Evolutionary conservation across 345 rosid genomes (phyloP).

Genomic region (Rhodamnia rubescens): DNA sequence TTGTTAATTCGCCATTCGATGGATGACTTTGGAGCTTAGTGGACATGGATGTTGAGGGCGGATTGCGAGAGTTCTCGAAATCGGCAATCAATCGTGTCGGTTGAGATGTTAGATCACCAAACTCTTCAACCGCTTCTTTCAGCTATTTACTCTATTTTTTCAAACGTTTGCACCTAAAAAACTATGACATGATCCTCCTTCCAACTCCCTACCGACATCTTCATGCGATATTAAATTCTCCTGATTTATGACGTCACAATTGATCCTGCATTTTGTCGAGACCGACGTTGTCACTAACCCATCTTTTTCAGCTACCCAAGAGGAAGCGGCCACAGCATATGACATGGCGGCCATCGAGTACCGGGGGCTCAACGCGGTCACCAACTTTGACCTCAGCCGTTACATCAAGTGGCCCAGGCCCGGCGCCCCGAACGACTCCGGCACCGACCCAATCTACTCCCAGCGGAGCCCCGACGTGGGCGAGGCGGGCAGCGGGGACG

Average conservation of each 20-base stretch:
- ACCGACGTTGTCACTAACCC: neutral
- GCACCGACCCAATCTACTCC: neutral
- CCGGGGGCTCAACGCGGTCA: slow-evolving; percentile 92
- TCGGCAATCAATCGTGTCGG: slow-evolving; percentile 8
- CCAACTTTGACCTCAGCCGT: slow-evolving; percentile 83
- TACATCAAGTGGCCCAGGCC: slow-evolving; percentile 35
- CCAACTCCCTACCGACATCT: slow-evolving; percentile 11
- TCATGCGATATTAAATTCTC: slow-evolving; percentile 13
- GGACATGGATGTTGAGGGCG: neutral
- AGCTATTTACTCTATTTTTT: slow-evolving; percentile 3
- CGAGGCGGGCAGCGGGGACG: no score
- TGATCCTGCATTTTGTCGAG: neutral
- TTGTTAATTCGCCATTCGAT: neutral
- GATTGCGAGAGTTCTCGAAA: neutral
- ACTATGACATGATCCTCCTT: neutral
- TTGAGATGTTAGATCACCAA: slow-evolving; percentile 28
- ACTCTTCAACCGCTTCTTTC: slow-evolving; percentile 22
- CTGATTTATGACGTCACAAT: neutral
- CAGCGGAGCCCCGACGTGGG: neutral
- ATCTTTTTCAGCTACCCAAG: slow-evolving; percentile 56
- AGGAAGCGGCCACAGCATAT: slow-evolving; percentile 90
- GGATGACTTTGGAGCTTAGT: neutral
- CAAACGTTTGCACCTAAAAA: neutral
- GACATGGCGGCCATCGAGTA: slow-evolving; percentile 87
- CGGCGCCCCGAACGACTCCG: neutral